Evolutionary conservation across 164 flowering plant species (phyloP), one percentile per base, ranked within the genome.

Genomic region (Chimonanthus salicifolius): DNA sequence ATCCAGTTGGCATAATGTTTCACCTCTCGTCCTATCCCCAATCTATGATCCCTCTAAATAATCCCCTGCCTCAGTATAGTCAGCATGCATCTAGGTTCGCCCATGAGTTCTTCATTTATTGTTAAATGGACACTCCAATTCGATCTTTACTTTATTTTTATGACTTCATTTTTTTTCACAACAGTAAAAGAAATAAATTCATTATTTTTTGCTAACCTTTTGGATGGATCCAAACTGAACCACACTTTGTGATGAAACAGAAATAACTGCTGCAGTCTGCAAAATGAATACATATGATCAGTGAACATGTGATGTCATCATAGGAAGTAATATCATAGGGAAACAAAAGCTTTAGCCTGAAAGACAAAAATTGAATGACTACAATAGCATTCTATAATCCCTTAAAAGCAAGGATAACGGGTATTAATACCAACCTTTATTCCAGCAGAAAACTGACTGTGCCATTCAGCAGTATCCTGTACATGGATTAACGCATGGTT

Each of bases 251-350:
- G 85, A 82, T 76, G 83, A 88, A 60, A 94, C 82, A 48, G 95
- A 70, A 72, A 94, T 86, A 7, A 86, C 81, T 7, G 81, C 91
- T 81, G 92, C 80, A 64, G 97, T 91, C 98, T 94, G 91, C 84
- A 85, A 83, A 84, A 69, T 48, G n/a, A 69, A 79, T 64, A 33
- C 6, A 44, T 45, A 73, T 51, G 49, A 68, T 70, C 66, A 77
- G 21, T 69, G 64, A 54, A 58, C 18, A 72, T 68, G 51, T 44
- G 47, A 10, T 54, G 9, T 33, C 9, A 74, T 63, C 66, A 63
- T 44, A 66, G 68, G 46, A 44, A 6, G n/a, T 66, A 66, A 66
- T 15, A 44, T 45, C 48, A 45, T 8, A 13, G 48, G 16, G 47
- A 66, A 46, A 16, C 68, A 13, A 44, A 16, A n/a, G 2, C 48